Conservation (phyloP, 495 filamentous ascomycete species). For the Acidomyces sp. region DNA sequence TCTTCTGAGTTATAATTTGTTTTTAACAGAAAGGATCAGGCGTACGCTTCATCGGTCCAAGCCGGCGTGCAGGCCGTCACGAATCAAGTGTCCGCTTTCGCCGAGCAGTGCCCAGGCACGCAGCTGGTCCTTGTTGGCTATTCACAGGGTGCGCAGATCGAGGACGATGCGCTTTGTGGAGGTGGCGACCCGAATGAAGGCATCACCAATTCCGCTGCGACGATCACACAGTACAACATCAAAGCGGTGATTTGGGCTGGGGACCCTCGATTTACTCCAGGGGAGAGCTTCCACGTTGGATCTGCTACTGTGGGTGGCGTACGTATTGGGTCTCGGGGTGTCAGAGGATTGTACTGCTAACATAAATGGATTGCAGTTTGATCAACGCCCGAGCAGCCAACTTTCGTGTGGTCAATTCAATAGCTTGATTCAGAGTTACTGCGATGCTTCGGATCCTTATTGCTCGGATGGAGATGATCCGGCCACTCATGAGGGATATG, state of each 20-base stretch:
- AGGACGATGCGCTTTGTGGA: conserved; percentile 14
- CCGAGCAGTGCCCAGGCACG: conserved; percentile 10
- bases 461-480: conserved; percentile 18
- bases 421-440: conserved; percentile 15
- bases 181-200: conserved; percentile 16
- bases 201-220: conserved; percentile 10
- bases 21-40: no score
- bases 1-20: no score
- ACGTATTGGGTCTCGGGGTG: no score
- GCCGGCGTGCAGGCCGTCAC: conserved; percentile 9
- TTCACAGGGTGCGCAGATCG: conserved; percentile 18
- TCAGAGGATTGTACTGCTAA: no score
- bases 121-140: conserved; percentile 17
- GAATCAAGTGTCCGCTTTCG: conserved; percentile 9
- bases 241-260: conserved; percentile 17
- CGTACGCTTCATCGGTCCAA: conserved; percentile 12
- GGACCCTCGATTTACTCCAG: conserved; percentile 9
- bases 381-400: no score
- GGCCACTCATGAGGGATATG: conserved; percentile 15
- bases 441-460: conserved; percentile 18
- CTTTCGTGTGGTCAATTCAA: conserved; percentile 8
- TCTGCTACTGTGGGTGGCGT: conserved; percentile 9
- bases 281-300: conserved; percentile 14
- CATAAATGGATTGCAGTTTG: no score
- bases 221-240: conserved; percentile 15